Conservation (phyloP, 1,284 basidiomycete genomes). For the Sanghuangporus sanghuang region DNA sequence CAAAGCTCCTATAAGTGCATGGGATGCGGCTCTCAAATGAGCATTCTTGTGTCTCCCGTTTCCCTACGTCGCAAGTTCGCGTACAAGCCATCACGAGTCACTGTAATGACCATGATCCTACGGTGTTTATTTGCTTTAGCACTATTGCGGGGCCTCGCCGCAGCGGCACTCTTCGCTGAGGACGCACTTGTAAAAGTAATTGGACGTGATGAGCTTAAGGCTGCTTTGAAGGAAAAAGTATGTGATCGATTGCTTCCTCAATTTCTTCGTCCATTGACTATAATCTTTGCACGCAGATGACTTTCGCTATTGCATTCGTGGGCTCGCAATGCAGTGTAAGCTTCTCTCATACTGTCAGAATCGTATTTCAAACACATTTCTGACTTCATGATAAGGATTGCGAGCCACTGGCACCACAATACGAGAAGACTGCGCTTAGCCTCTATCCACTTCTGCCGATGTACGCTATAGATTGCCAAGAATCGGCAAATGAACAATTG, state of each 20-base stretch:
- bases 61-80: background rate
- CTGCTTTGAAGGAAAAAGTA: constrained; percentile 74
- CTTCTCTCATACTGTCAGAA: constrained; percentile 1
- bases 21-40: background rate
- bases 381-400: constrained; percentile 58
- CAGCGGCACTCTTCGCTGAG: constrained; percentile 69
- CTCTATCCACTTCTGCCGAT: constrained; percentile 82
- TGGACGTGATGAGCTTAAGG: constrained; percentile 67
- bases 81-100: no score
- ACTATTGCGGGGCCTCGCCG: constrained; percentile 46
- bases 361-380: background rate
- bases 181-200: constrained; percentile 72
- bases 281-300: constrained; percentile 41
- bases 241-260: constrained; percentile 25
- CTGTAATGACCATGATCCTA: no score
- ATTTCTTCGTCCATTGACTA: background rate
- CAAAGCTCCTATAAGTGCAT: background rate
- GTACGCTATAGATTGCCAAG: constrained; percentile 91
- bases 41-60: background rate
- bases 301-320: constrained; percentile 80
- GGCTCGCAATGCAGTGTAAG: constrained; percentile 87
- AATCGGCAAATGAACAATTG: constrained; percentile 69
- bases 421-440: constrained; percentile 72
- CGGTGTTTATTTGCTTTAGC: constrained; percentile 29
- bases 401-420: constrained; percentile 82